Percentiles rank a stretch among this genome's conserved stretches.
Conservation (phyloP, 768 basidiomycete genomes). For the Gloeostereum incarnatum region DNA sequence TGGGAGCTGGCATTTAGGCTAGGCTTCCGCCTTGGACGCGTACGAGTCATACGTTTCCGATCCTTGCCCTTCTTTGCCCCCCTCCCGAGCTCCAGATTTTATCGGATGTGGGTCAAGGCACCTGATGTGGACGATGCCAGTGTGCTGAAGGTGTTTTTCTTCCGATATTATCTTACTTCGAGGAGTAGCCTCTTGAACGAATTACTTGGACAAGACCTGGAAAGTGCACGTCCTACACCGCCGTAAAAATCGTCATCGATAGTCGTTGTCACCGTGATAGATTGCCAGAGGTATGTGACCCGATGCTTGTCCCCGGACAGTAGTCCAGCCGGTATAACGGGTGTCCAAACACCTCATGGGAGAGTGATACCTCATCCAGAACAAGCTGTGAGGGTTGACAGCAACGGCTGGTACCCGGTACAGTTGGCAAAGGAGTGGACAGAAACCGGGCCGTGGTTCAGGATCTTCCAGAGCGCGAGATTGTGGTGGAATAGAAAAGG, state of each 20-base stretch:
- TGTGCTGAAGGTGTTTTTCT: slow-evolving; percentile 77
- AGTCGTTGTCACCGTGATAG: slow-evolving; percentile 76
- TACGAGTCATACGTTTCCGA: not conserved
- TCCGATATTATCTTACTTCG: slow-evolving; percentile 63
- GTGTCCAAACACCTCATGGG: slow-evolving; percentile 79
- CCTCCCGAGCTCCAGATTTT: slow-evolving; percentile 59
- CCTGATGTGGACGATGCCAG: slow-evolving; percentile 82
- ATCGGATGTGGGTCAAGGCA: slow-evolving; percentile 78
- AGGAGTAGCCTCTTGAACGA: slow-evolving; percentile 52
- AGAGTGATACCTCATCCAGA: slow-evolving; percentile 99
- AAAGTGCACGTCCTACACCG: slow-evolving; percentile 85
- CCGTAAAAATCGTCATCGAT: slow-evolving; percentile 87
- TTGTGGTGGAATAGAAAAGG: slow-evolving; percentile 38
- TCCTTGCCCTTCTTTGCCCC: not conserved
- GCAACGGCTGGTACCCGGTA: slow-evolving; percentile 87
- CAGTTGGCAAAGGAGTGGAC: slow-evolving; percentile 51
- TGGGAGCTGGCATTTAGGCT: slow-evolving; percentile 18
- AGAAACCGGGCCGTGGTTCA: slow-evolving; percentile 89
- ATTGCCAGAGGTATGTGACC: slow-evolving; percentile 89
- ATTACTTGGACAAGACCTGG: slow-evolving; percentile 98
- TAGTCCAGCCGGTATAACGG: slow-evolving; percentile 78
- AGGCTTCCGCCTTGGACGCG: not conserved
- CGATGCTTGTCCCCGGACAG: slow-evolving; percentile 86
- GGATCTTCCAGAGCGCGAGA: slow-evolving; percentile 86
- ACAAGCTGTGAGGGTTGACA: slow-evolving; percentile 67